Conservation (phyloP, 1,139 yeast species). For the Suhomyces bribrorum region DNA sequence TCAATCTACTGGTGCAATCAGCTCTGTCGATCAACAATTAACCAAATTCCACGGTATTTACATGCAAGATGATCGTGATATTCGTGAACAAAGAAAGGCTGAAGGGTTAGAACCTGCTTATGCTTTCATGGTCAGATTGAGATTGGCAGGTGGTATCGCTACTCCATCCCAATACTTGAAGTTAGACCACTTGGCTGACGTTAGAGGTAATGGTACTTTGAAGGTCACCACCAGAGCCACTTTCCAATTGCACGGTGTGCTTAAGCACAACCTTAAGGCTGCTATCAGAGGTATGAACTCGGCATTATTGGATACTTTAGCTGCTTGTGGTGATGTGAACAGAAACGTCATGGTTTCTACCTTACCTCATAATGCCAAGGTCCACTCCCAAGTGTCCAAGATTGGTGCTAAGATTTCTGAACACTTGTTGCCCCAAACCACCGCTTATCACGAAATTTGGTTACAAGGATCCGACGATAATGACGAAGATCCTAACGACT, state of each 20-base stretch:
- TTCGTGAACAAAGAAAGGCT: conserved; percentile 87
- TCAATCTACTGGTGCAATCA: conserved; percentile 84
- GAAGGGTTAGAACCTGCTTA: conserved; percentile 95
- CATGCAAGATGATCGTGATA: conserved; percentile 98
- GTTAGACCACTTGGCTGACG: conserved; percentile 79
- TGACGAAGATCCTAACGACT: conserved; percentile 62
- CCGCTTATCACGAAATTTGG: conserved; percentile 98
- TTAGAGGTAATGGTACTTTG: conserved; percentile 88
- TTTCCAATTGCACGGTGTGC: conserved; percentile 93
- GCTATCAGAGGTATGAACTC: conserved; percentile 93
- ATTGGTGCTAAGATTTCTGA: conserved; percentile 72
- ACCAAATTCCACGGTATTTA: conserved; percentile 98
- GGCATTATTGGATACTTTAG: conserved; percentile 87
- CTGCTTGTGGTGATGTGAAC: conserved; percentile 98
- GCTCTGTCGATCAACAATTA: conserved; percentile 91
- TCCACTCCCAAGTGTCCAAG: conserved; percentile 72
- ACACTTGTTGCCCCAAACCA: conserved; percentile 82
- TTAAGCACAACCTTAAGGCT: conserved; percentile 85
- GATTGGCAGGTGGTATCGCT: conserved; percentile 92
- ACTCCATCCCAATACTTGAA: conserved; percentile 86
- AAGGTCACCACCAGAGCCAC: conserved; percentile 97
- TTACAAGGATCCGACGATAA: conserved; percentile 79
- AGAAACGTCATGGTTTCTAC: conserved; percentile 94
- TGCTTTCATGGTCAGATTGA: conserved; percentile 93
- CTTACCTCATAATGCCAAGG: conserved; percentile 77